phyloP scores from a whole-genome alignment of 306 rosid genomes.

The Astragalus membranaceus region DNA sequence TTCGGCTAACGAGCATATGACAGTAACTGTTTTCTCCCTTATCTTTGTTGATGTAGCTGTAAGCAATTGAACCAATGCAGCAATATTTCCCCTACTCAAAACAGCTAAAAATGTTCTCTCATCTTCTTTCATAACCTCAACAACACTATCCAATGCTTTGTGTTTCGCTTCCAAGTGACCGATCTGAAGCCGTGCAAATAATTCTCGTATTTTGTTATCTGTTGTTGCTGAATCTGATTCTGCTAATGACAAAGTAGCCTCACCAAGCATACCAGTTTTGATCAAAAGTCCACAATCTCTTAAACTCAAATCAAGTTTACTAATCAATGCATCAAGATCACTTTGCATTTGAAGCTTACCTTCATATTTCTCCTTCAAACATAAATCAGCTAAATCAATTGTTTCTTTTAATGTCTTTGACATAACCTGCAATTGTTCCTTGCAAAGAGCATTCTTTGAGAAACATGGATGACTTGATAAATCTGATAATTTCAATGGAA shows the following conservation, averaged over 20 bases:
- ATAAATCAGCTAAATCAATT: constrained; percentile 50
- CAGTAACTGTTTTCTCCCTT: constrained; percentile 69
- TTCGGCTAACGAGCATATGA: constrained; percentile 75
- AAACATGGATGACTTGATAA: constrained; percentile 92
- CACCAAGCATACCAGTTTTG: constrained; percentile 93
- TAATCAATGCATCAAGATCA: constrained; percentile 66
- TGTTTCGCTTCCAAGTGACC: constrained; percentile 83
- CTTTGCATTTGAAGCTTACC: constrained; percentile 95
- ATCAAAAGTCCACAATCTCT: constrained; percentile 77
- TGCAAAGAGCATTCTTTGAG: constrained; percentile 78
- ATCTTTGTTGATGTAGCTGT: constrained; percentile 69
- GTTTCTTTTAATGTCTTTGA: constrained; percentile 46
- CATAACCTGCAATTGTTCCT: constrained; percentile 84
- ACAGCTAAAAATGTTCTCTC: constrained; percentile 58
- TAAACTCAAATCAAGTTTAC: constrained; percentile 77
- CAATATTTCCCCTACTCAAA: constrained; percentile 62
- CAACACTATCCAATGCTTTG: constrained; percentile 65
- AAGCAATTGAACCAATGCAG: constrained; percentile 76
- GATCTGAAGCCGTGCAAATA: constrained; percentile 86
- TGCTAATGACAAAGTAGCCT: constrained; percentile 47
- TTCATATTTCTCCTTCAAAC: constrained; percentile 60
- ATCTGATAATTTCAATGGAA: constrained; percentile 66
- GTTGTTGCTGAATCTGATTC: constrained; percentile 36
- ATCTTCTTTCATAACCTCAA: constrained; percentile 79
- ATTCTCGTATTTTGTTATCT: constrained; percentile 47